Base-by-base conservation (phyloP, 2,329 filamentous ascomycete species). In the Aspergillus bombycis region DNA sequence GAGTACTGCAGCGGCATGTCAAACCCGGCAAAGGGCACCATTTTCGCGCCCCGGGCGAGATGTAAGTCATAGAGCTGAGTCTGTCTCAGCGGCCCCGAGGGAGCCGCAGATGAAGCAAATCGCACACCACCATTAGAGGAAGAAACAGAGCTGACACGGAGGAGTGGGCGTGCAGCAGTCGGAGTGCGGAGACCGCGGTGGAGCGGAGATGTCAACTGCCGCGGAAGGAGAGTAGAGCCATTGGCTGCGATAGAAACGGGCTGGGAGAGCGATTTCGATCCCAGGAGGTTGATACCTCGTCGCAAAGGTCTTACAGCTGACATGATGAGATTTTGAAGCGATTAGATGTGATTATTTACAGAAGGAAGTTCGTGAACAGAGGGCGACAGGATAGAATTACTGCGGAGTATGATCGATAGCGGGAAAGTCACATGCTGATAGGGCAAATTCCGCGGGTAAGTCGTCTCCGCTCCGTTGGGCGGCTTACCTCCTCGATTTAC, bases 1-100 rank as follows among this genome's bases (percentile, higher is more conserved):
- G 85, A 80, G 82, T 98, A 99, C 78, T 95, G 91, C 52, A 99
- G 89, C 9, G 95, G 95, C 93, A 99, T 97, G 71, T 87, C 84
- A 82, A 90, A 97, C 69, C 93, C 93, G 67, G 92, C 94, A 80
- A 97, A 99, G n/a, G 93, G 92, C 57, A 97, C 94, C 88, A 98
- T 95, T 82, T 96, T 97, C 69, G 86, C 95, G 70, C 92, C 92
- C 75, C 92, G 84, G 63, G 87, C 84, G 66, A 94, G 74, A 78
- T 96, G 91, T 26, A 96, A 82, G 71, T 93, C 89, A 78, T 94
- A 91, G 26, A 97, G 84, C 32, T 90, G 88, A 3, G 92, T 96
- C 79, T 76, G 76, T 41, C 74, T 75, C 62, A 80, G 65, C 11
- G 71, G 56, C 1, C 60, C 58, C n/a, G 61, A 62, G 23, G 69